A percentile compares a stretch with the other conserved stretches of the same genome.
Conservation (phyloP, 2,329 filamentous ascomycete species). For the Erysiphe pulchra region DNA sequence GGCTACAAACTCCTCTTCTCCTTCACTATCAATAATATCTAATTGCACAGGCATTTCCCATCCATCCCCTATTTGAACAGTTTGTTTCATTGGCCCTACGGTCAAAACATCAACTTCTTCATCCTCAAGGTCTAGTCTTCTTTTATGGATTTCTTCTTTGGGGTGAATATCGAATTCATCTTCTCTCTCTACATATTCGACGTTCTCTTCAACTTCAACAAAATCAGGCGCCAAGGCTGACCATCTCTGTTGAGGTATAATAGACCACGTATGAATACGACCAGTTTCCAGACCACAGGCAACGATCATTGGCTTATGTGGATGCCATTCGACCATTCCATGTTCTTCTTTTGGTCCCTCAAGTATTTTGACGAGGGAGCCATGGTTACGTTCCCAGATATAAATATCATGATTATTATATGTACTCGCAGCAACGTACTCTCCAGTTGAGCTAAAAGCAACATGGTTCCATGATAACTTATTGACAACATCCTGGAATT, state of each 20-base stretch:
- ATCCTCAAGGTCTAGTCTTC: constrained; percentile 72
- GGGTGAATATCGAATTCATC: constrained; percentile 98
- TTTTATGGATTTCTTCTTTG: constrained; percentile 78
- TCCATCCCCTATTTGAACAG: constrained; percentile 18
- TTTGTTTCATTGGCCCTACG: constrained; percentile 36
- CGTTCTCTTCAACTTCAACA: constrained; percentile 91
- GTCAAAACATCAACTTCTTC: constrained; percentile 81
- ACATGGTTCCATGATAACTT: constrained; percentile 90
- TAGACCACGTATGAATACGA: constrained; percentile 86
- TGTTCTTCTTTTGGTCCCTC: constrained; percentile 94
- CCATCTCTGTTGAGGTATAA: constrained; percentile 88
- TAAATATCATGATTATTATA: constrained; percentile 98
- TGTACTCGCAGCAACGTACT: constrained; percentile 89
- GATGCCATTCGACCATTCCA: constrained; percentile 94
- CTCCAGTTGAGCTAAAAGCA: constrained; percentile 76
- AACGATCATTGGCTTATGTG: constrained; percentile 60
- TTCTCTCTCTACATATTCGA: constrained; percentile 83
- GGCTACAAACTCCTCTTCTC: constrained; percentile 61
- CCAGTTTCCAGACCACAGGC: constrained; percentile 85
- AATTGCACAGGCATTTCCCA: constrained; percentile 88
- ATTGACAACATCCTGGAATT: constrained; percentile 95
- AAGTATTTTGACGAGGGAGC: constrained; percentile 84
- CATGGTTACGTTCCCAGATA: constrained; percentile 86
- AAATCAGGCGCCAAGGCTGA: constrained; percentile 92
- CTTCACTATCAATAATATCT: constrained; percentile 80